Conservation (phyloP, 345 rosid genomes). For the Acer negundo region DNA sequence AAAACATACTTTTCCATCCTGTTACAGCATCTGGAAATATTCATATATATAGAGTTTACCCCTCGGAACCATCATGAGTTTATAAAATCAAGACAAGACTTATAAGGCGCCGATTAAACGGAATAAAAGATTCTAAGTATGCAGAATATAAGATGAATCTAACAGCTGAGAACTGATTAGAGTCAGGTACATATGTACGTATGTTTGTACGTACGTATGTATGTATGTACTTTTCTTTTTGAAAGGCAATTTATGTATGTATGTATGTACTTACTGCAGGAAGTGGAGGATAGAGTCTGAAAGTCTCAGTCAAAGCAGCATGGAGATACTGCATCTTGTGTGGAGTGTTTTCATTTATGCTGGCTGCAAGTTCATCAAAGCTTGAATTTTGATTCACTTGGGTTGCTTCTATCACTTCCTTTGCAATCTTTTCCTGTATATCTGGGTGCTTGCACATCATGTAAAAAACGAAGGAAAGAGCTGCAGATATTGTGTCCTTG, state of each 20-base stretch:
- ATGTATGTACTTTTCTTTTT: constrained; percentile 1
- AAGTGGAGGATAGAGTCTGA: constrained; percentile 34
- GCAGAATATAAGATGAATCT: no score
- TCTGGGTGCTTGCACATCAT: constrained; percentile 32
- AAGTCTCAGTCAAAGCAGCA: constrained; percentile 34
- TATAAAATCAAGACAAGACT: no score
- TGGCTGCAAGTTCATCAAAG: constrained; percentile 18
- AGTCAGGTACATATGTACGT: background rate
- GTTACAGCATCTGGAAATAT: background rate
- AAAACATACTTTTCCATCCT: constrained; percentile 23
- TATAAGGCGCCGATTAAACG: no score
- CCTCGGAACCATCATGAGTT: no score
- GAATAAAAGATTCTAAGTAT: no score
- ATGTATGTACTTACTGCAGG: constrained; percentile 20
- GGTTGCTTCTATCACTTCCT: constrained; percentile 25
- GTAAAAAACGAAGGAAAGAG: constrained; percentile 34
- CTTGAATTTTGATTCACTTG: background rate
- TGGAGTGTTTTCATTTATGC: constrained; percentile 19
- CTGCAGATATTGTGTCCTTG: constrained; percentile 27
- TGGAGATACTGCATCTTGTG: constrained; percentile 35
- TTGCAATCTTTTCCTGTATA: constrained; percentile 21
- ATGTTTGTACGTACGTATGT: no score
- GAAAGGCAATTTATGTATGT: no score
- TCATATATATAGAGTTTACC: no score
- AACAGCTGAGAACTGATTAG: no score